phyloP scores from a whole-genome alignment of 257 asterid species.

The Solanum pennellii region DNA sequence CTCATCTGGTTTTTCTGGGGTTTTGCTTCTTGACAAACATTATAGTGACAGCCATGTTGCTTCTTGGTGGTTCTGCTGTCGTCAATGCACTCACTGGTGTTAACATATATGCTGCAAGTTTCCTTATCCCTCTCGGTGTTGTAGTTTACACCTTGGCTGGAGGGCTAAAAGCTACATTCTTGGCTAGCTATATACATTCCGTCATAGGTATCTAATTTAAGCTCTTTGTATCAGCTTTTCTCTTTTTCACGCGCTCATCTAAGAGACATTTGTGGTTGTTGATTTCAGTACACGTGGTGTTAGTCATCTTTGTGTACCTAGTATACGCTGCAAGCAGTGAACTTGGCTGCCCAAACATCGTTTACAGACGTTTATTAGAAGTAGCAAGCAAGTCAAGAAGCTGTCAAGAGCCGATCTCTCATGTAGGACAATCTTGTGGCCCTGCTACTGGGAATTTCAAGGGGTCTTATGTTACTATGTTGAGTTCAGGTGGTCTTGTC shows the following conservation, averaged over 20 bases:
- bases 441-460: constrained; percentile 64
- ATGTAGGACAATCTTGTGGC: constrained; percentile 68
- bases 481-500: constrained; percentile 81
- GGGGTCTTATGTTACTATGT: constrained; percentile 84
- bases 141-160: constrained; percentile 81
- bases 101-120: constrained; percentile 84
- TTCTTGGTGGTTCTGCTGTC: constrained; percentile 91
- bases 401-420: constrained; percentile 57
- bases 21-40: constrained; percentile 90
- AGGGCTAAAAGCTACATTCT: constrained; percentile 87
- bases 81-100: constrained; percentile 92
- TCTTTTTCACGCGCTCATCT: not conserved
- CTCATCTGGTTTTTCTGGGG: constrained; percentile 68
- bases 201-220: constrained; percentile 40
- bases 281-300: constrained; percentile 64
- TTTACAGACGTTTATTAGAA: constrained; percentile 57
- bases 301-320: constrained; percentile 76
- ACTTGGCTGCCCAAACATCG: constrained; percentile 74
- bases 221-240: not conserved
- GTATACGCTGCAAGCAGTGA: constrained; percentile 64
- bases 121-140: constrained; percentile 86
- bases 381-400: constrained; percentile 60
- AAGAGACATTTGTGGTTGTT: not conserved
- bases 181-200: constrained; percentile 90
- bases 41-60: constrained; percentile 90